Conservation (phyloP, 768 basidiomycete genomes). For the Mycena rosella region DNA sequence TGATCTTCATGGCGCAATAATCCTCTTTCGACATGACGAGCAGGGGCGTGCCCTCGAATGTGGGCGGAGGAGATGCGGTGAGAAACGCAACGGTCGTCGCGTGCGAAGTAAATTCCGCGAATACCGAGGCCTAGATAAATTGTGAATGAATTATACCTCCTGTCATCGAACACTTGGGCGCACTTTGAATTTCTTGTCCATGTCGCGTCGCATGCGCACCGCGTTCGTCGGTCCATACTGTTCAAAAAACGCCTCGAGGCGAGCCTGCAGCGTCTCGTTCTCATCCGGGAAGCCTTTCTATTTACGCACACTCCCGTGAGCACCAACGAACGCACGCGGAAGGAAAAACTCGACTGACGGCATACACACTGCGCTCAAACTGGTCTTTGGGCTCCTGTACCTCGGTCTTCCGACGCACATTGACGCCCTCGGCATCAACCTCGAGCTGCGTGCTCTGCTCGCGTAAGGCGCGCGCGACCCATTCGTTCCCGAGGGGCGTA, state of each 20-base stretch:
- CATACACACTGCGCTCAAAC: constrained; percentile 90
- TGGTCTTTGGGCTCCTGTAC: constrained; percentile 82
- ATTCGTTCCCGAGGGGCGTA: constrained; percentile 68
- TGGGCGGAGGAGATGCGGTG: constrained; percentile 83
- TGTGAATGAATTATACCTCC: neutral
- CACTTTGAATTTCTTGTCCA: constrained; percentile 38
- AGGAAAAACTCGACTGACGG: constrained; percentile 66
- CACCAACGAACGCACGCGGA: constrained; percentile 5
- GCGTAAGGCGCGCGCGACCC: constrained; percentile 79
- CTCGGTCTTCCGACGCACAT: constrained; percentile 81
- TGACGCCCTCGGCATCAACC: constrained; percentile 78
- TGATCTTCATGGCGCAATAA: constrained; percentile 96
- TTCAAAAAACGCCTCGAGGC: constrained; percentile 85
- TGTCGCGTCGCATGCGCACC: constrained; percentile 89
- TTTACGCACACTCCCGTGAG: neutral
- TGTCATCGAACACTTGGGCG: neutral
- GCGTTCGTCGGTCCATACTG: constrained; percentile 83
- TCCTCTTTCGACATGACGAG: constrained; percentile 92
- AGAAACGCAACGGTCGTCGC: constrained; percentile 80
- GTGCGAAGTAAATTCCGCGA: constrained; percentile 87
- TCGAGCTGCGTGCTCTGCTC: constrained; percentile 67
- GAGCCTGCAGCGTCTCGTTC: constrained; percentile 71
- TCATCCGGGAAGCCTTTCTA: constrained; percentile 92
- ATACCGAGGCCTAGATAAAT: constrained; percentile 69
- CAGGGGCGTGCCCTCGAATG: constrained; percentile 82